These are phyloP conservation scores for Lachancea waltii DNA, from an alignment of 805 yeast genomes.

Conservation along the genomic window DNA sequence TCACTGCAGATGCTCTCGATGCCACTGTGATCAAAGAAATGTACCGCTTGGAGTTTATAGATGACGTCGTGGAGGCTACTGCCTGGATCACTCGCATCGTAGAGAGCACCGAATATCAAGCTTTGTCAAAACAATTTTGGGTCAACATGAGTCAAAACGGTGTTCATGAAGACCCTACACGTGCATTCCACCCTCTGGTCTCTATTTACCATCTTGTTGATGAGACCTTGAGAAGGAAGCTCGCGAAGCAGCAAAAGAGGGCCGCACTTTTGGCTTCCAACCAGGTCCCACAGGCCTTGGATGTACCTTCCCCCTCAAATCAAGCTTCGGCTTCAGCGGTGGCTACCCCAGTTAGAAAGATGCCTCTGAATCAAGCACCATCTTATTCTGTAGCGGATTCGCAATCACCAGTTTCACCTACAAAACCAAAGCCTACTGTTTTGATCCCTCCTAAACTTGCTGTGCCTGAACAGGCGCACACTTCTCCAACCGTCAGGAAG, in stretches of 20 bases:
- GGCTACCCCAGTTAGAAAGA: not conserved
- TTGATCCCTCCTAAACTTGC: conserved; percentile 37
- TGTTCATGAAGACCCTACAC: conserved; percentile 61
- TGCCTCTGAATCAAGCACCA: not conserved
- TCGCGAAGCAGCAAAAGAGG: conserved; percentile 40
- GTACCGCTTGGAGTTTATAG: conserved; percentile 71
- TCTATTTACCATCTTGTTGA: conserved; percentile 82
- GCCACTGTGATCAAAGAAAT: conserved; percentile 66
- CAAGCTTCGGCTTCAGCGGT: conserved; percentile 2
- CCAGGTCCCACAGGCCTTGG: conserved; percentile 7
- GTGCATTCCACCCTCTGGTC: conserved; percentile 80
- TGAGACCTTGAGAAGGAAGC: conserved; percentile 72
- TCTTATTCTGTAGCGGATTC: conserved; percentile 3
- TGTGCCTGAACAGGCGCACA: conserved; percentile 46
- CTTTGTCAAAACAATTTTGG: conserved; percentile 28
- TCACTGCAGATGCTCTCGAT: conserved; percentile 35
- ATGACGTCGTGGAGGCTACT: conserved; percentile 48
- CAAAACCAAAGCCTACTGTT: conserved; percentile 8
- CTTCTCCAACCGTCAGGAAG: conserved; percentile 37
- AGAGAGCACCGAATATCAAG: conserved; percentile 53
- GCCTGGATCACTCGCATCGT: conserved; percentile 53
- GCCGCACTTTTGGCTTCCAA: conserved; percentile 17
- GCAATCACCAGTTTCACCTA: not conserved
- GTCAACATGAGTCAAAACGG: conserved; percentile 8
- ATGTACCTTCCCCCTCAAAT: conserved; percentile 2